Evolutionary conservation across 164 flowering plant species (phyloP), one percentile per base, ranked within the genome.

Genomic region (Vitis vinifera): DNA sequence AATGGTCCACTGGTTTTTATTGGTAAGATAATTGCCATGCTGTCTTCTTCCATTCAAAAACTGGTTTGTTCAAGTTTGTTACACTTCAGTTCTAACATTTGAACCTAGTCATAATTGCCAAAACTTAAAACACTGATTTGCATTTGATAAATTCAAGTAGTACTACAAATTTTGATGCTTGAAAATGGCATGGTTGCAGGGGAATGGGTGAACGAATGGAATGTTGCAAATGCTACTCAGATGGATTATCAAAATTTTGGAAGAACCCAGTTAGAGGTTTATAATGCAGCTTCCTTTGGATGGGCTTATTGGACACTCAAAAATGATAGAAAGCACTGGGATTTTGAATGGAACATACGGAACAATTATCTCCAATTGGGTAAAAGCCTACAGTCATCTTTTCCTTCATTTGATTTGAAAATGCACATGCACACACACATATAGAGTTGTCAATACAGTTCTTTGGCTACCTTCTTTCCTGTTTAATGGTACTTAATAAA

Each of bases 121-220:
- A 23, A 23, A 23, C 27, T 23, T 23, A 23, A 23, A 23, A 23
- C 27, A 23, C 27, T 23, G 27, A 23, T 23, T 23, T 23, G 27
- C 27, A 23, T 23, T 23, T 23, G 27, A 23, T 23, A 23, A 47
- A 27, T 27, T 27, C 14, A 51, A 31, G 27, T 23, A 53, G 17
- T 63, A 8, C 10, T 27, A 2, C 19, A 8, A 51, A 47, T 51
- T 61, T 1, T 68, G 55, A 56, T 56, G 27, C 10, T 65, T 60
- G 44, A 62, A 62, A 37, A 9, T 68, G 58, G 37, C 50, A 17
- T 65, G 62, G 44, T 81, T 79, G 62, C 83, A 91, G 98, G 98
- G 63, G 98, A 93, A 68, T 93, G 98, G 98, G 92, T 89, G 70
- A 90, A 90, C 56, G 97, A 93, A 66, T 91, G 95, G 97, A 82